phyloP scores from a whole-genome alignment of 495 filamentous ascomycete genomes.

The Parmelia sp. region DNA sequence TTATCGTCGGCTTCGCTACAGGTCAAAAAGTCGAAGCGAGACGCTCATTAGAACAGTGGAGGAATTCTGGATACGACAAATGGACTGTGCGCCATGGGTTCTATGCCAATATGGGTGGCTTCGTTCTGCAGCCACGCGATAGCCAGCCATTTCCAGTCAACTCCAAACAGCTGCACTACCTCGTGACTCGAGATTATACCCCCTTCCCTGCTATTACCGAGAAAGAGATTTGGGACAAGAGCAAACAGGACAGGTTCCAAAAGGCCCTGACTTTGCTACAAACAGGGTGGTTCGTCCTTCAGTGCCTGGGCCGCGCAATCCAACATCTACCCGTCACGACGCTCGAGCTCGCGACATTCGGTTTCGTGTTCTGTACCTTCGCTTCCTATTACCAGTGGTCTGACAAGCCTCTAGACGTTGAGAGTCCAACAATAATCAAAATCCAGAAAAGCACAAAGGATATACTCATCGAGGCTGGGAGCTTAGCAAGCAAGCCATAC shows the following conservation, averaged over 20 bases:
- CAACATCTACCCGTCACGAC: slow-evolving; percentile 31
- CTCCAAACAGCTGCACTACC: slow-evolving; percentile 31
- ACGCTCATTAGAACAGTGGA: slow-evolving; percentile 26
- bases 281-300: slow-evolving; percentile 33
- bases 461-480: slow-evolving; percentile 25
- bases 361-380: slow-evolving; percentile 33
- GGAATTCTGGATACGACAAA: slow-evolving; percentile 19
- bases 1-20: slow-evolving; percentile 29
- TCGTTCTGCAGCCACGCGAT: slow-evolving; percentile 26
- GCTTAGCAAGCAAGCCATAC: slow-evolving; percentile 22
- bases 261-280: slow-evolving; percentile 35
- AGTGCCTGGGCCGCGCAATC: slow-evolving; percentile 29
- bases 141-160: slow-evolving; percentile 31
- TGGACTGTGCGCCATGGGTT: slow-evolving; percentile 36
- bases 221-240: slow-evolving; percentile 29
- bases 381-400: slow-evolving; percentile 35
- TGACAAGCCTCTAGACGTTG: slow-evolving; percentile 36
- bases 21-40: slow-evolving; percentile 29
- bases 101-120: slow-evolving; percentile 41
- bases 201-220: slow-evolving; percentile 27
- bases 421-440: slow-evolving; percentile 23
- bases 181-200: slow-evolving; percentile 28
- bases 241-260: slow-evolving; percentile 32
- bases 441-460: slow-evolving; percentile 22
- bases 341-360: slow-evolving; percentile 34